These are phyloP conservation scores for Aspergillus taichungensis DNA, from an alignment of 495 filamentous ascomycete genomes.

Conservation along the genomic window DNA sequence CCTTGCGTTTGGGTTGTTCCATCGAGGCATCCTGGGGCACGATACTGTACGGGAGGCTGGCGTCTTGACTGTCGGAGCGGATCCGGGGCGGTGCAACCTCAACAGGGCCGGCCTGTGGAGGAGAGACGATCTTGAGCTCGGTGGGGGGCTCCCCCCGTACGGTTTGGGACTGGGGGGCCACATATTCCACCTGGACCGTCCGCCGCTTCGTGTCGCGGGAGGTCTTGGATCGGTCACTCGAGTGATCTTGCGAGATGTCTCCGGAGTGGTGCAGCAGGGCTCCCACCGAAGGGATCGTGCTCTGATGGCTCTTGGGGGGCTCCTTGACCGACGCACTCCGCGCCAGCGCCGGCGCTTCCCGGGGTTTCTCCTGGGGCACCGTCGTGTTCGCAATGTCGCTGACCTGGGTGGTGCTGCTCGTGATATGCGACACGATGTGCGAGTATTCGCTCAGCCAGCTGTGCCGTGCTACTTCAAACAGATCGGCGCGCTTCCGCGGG, in stretches of 20 bases:
- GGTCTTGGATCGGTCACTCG: constrained; percentile 52
- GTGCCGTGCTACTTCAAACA: constrained; percentile 96
- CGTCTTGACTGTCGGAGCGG: constrained; percentile 10
- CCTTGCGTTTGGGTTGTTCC: constrained; percentile 6
- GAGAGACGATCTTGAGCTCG: constrained; percentile 5
- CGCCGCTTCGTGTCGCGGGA: constrained; percentile 77
- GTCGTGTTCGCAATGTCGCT: constrained; percentile 80
- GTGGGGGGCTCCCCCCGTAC: constrained; percentile 47
- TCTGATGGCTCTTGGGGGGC: constrained; percentile 59
- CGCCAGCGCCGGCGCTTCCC: constrained; percentile 57
- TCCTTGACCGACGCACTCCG: constrained; percentile 91
- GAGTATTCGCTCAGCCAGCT: constrained; percentile 97
- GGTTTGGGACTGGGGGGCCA: constrained; percentile 81
- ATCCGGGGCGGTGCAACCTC: constrained; percentile 12
- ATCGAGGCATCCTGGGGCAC: constrained; percentile 3
- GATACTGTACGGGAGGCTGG: neutral
- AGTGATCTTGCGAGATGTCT: constrained; percentile 61
- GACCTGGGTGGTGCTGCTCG: constrained; percentile 82
- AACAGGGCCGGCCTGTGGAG: constrained; percentile 7
- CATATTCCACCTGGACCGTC: constrained; percentile 97
- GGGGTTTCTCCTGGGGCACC: constrained; percentile 45
- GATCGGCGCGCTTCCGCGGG: constrained; percentile 84
- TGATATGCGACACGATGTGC: constrained; percentile 91
- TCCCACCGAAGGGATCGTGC: constrained; percentile 48
- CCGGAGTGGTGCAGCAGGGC: constrained; percentile 68